Evolutionary conservation across 305 asterid genomes (phyloP).

Genomic region (Plantago coronopus): DNA sequence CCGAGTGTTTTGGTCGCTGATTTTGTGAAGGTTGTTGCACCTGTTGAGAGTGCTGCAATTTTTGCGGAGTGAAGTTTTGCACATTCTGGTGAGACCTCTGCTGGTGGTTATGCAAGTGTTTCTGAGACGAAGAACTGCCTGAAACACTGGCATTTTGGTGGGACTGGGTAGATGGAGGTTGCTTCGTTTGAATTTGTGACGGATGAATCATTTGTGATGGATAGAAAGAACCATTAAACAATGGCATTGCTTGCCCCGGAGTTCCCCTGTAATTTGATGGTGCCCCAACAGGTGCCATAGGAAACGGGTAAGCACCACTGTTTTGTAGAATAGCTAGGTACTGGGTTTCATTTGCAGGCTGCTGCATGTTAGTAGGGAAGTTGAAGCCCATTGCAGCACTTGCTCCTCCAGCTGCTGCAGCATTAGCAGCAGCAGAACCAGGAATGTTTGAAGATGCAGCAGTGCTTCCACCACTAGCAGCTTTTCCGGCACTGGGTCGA

Average conservation of each 20-base stretch:
- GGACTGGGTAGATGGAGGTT: conserved; percentile 36
- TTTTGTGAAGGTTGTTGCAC: conserved; percentile 26
- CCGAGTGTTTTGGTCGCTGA: conserved; percentile 33
- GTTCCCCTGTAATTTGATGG: conserved; percentile 70
- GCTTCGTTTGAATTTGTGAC: conserved; percentile 60
- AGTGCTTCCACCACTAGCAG: conserved; percentile 33
- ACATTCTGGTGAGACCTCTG: conserved; percentile 43
- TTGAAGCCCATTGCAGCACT: conserved; percentile 70
- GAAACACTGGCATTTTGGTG: conserved; percentile 50
- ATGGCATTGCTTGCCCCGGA: conserved; percentile 74
- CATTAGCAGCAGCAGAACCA: conserved; percentile 30
- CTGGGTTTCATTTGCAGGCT: conserved; percentile 59
- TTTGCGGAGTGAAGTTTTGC: conserved; percentile 49
- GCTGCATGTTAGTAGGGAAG: conserved; percentile 53
- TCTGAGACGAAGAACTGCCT: conserved; percentile 68
- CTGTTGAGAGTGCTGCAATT: conserved; percentile 40
- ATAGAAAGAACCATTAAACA: conserved; percentile 83
- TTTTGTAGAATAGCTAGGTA: conserved; percentile 81
- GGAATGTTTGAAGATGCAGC: conserved; percentile 35
- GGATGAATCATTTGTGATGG: conserved; percentile 84
- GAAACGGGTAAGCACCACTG: conserved; percentile 65
- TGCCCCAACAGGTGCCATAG: conserved; percentile 47
- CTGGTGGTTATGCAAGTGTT: conserved; percentile 64
- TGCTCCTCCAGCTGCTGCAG: conserved; percentile 36
- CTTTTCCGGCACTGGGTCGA: conserved; percentile 45